A percentile compares a stretch with the other conserved stretches of the same genome.
phyloP scores from a whole-genome alignment of 371 early-diverging fungal genomes.

The Capniomyces stellatus region DNA sequence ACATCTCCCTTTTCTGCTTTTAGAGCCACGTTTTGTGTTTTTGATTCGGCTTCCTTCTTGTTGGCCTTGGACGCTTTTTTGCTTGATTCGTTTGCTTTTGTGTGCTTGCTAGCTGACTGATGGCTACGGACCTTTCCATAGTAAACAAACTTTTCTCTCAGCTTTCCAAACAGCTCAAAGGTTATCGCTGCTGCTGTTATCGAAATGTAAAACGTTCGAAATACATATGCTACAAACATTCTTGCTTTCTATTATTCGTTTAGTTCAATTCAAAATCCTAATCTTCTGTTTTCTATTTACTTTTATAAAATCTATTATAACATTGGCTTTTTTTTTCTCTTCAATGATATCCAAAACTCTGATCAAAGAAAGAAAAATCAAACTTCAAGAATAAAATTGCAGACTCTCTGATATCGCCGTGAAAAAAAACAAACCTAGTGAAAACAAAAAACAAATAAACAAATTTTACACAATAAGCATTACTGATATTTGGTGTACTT shows the following conservation, averaged over 20 bases:
- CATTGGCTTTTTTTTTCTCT: too few relatives aligned
- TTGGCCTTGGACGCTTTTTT: background rate
- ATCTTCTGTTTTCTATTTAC: too few relatives aligned
- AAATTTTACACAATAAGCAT: too few relatives aligned
- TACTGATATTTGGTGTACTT: too few relatives aligned
- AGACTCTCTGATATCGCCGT: too few relatives aligned
- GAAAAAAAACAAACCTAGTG: too few relatives aligned
- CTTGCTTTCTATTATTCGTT: background rate
- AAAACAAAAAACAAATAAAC: too few relatives aligned
- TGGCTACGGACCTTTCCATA: slow-evolving; percentile 15
- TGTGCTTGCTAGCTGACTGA: background rate
- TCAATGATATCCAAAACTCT: too few relatives aligned
- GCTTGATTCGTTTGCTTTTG: background rate
- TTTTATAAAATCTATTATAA: too few relatives aligned
- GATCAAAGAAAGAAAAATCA: too few relatives aligned
- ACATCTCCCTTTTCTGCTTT: background rate
- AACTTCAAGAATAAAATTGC: too few relatives aligned
- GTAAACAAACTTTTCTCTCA: slow-evolving; percentile 21
- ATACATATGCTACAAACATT: slow-evolving; percentile 3
- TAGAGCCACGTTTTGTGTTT: background rate
- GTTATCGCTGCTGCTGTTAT: slow-evolving; percentile 9
- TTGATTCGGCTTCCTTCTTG: too few relatives aligned
- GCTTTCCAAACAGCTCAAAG: slow-evolving; percentile 15
- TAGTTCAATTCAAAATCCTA: background rate
- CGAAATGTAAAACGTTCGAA: slow-evolving; percentile 6